These are phyloP conservation scores for Fraxinus floribunda DNA, from an alignment of 305 asterid genomes.

Conservation along the genomic window DNA sequence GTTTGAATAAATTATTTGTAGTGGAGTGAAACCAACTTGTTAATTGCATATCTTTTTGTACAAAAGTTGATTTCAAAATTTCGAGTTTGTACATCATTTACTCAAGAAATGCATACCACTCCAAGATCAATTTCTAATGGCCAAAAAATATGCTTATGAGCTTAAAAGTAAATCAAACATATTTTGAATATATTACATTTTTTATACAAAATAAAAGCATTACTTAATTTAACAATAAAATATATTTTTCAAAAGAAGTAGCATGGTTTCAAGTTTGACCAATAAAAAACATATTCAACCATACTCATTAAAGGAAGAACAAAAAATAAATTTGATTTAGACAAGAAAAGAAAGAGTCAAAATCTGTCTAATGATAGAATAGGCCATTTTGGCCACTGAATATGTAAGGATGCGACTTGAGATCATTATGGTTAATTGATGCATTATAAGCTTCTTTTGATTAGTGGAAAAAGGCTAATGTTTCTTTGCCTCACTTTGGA, in stretches of 20 bases:
- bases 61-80: background rate
- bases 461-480: too few relatives aligned
- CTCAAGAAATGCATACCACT: background rate
- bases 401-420: background rate
- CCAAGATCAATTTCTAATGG: background rate
- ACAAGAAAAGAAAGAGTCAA: constrained; percentile 58
- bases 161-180: background rate
- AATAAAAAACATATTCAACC: constrained; percentile 25
- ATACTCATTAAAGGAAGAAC: constrained; percentile 16
- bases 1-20: background rate
- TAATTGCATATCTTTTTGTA: background rate
- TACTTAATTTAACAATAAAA: too few relatives aligned
- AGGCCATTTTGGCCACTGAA: constrained; percentile 59
- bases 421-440: constrained; percentile 22
- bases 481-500: too few relatives aligned
- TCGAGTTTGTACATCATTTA: background rate
- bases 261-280: too few relatives aligned
- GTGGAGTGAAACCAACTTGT: background rate
- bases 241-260: too few relatives aligned
- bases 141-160: background rate
- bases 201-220: too few relatives aligned
- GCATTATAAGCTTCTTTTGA: constrained; percentile 46
- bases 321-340: too few relatives aligned
- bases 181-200: background rate
- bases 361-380: constrained; percentile 41